Evolutionary conservation across 108 stramenopile species (phyloP), one percentile per base, ranked within the genome.

Genomic region (Cyclostephanos tholiformis): DNA sequence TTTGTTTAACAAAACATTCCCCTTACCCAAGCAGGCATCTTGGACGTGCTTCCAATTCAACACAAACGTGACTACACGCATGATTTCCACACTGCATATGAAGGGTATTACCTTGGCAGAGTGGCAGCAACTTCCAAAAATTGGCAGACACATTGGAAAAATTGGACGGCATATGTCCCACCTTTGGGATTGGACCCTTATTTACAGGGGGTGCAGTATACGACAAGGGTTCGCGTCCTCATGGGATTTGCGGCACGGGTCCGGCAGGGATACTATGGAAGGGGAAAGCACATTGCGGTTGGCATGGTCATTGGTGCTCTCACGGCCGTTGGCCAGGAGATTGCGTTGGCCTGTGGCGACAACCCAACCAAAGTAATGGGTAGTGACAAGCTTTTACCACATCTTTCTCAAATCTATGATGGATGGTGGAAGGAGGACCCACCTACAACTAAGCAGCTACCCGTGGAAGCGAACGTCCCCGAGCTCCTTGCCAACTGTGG

Each of bases 251-350:
- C 50, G 17, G 66, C 50, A 0, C 6, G 48, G 1, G 23, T 51
- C 52, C 49, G 66, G 3, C 30, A 27, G 6, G 66, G 66, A 9
- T 53, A 26, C 52, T 67, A 67, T 44, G 66, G 66, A 7, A 10
- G 35, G 13, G n/a, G n/a, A n/a, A n/a, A n/a, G 32, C 66, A 44
- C 51, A 52, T 67, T 19, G 35, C 26, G 30, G 66, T 35, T 50
- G 51, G 26, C 32, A 67, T 52, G 36, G 66, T 67, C n/a, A 13
- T 26, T 67, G n/a, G 43, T n/a, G 49, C 49, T 17, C 6, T 67
- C 50, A 38, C 66, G 27, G 51, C 66, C 66, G 52, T 53, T 67
- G 66, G 66, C 19, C 29, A 67, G 66, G 52, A 49, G 51, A 67
- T 67, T 36, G 32, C 66, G 9, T 4, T 67, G 66, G 66, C 30